Base-by-base conservation (phyloP, 768 basidiomycete genomes). In the Kwoniella botswanensis region DNA sequence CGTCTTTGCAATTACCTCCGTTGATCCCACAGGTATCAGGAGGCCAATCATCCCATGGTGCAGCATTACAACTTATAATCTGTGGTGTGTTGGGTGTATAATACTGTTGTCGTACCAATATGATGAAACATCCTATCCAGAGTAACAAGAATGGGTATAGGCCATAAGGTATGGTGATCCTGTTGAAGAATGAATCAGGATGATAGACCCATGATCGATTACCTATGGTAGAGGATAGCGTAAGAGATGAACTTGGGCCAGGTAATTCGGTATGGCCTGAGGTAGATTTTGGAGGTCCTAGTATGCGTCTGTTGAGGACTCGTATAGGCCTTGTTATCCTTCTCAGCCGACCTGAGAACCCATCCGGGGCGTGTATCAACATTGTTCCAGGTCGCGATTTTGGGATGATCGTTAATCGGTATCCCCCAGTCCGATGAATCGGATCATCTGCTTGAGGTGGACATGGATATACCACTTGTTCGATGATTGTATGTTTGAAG, bases 21-120 rank as follows among this genome's bases (percentile, higher is more conserved):
- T 74, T 67, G 15, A 79, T 11, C 4, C 79, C 79, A 62, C 79
- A 81, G 1, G 44, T 62, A 71, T 81, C 77, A 42, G 78, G 76
- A 13, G 79, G 79, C 74, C 74, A 81, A 54, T 79, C 71, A 44
- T 72, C 56, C 74, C 76, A 77, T 43, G 74, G 57, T 1, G 74
- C 61, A 10, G 72, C 62, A 21, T 59, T 74, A 68, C 79, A 79
- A 6, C 42, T 56, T 17, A 77, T 67, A 11, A 77, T 72, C 2
- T 57, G 55, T 7, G 74, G 72, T 4, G 68, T 44, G 18, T 67
- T 29, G 13, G 69, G 71, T 21, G 44, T 35, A 60, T 76, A 81
- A 55, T 70, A 81, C 35, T 81, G 77, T 63, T 75, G 70, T 62
- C 79, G 54, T 12, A 81, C 65, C n/a, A 81, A 67, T 15, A 81